Percentiles rank a stretch among this genome's conserved stretches.
Evolutionary conservation across 345 rosid genomes (phyloP).

Genomic region (Pistacia atlantica): DNA sequence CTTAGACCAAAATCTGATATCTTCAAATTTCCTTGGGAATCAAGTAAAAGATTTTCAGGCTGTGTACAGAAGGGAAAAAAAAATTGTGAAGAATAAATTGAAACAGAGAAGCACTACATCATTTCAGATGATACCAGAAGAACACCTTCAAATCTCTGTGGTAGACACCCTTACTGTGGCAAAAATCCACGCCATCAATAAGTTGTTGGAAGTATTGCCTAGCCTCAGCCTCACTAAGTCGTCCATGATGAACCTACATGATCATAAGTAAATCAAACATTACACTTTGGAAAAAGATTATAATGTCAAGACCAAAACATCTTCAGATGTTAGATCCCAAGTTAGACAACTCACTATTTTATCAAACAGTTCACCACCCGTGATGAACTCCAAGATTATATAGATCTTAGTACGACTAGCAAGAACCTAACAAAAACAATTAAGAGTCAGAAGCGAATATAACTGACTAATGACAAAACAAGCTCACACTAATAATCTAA

Average conservation of each 20-base stretch:
- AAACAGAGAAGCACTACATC: neutral
- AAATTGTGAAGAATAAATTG: constrained; percentile 22
- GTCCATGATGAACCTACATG: constrained; percentile 75
- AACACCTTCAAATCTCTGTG: constrained; percentile 93
- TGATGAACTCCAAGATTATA: constrained; percentile 92
- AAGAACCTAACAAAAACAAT: constrained; percentile 53
- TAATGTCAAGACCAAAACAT: neutral
- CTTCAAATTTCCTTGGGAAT: constrained; percentile 88
- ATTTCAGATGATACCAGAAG: constrained; percentile 9
- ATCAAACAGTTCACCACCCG: constrained; percentile 97
- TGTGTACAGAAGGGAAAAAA: constrained; percentile 30
- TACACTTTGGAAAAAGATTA: neutral
- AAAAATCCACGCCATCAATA: constrained; percentile 96
- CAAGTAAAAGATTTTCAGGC: constrained; percentile 97
- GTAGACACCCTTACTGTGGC: constrained; percentile 89
- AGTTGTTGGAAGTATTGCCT: constrained; percentile 91
- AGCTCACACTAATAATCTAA: constrained; percentile 1
- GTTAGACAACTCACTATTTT: constrained; percentile 72
- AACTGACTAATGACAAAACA: neutral
- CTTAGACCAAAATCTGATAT: constrained; percentile 97
- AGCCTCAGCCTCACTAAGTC: constrained; percentile 90
- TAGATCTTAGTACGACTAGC: constrained; percentile 94
- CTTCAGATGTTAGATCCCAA: constrained; percentile 9
- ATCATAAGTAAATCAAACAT: constrained; percentile 8
- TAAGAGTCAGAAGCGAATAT: constrained; percentile 12